These are phyloP conservation scores for Akanthomyces dipterigenus DNA, from an alignment of 2,329 filamentous ascomycete genomes.

Conservation along the genomic window DNA sequence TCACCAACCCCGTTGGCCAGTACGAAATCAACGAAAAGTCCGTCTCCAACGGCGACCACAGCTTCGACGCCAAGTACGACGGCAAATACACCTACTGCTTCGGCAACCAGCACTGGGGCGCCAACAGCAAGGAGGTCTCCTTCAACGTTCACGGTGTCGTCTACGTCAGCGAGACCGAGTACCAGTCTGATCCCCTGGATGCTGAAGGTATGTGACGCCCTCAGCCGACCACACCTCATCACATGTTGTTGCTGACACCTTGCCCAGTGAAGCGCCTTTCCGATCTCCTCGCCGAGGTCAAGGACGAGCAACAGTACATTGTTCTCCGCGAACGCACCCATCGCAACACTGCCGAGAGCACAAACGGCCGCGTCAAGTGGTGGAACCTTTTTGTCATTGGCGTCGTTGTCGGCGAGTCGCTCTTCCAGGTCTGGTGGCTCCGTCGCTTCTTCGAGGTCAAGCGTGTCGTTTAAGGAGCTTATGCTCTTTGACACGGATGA, in stretches of 20 bases:
- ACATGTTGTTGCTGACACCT: neutral
- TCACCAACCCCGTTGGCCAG: conserved; percentile 69
- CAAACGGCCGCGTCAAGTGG: conserved; percentile 96
- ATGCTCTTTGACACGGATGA: neutral
- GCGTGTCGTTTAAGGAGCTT: conserved; percentile 48
- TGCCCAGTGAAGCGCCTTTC: conserved; percentile 68
- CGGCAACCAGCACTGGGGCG: conserved; percentile 97
- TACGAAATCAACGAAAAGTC: conserved; percentile 75
- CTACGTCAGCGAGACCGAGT: conserved; percentile 85
- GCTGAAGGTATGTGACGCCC: conserved; percentile 58
- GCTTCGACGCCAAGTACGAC: conserved; percentile 77
- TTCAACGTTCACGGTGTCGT: conserved; percentile 99
- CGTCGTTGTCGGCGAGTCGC: conserved; percentile 80
- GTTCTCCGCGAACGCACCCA: conserved; percentile 91
- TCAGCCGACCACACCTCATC: neutral
- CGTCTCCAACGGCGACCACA: conserved; percentile 86
- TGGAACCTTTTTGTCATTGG: conserved; percentile 97
- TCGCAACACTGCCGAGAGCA: conserved; percentile 97
- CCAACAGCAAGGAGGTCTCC: conserved; percentile 93
- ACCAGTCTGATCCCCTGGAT: conserved; percentile 81
- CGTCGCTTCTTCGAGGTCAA: conserved; percentile 95
- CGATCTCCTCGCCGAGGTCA: conserved; percentile 83
- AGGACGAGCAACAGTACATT: conserved; percentile 97
- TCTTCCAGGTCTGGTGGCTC: conserved; percentile 99
- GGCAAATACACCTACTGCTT: conserved; percentile 97